phyloP scores from a whole-genome alignment of 768 basidiomycete genomes.

The Amyloporia xantha region DNA sequence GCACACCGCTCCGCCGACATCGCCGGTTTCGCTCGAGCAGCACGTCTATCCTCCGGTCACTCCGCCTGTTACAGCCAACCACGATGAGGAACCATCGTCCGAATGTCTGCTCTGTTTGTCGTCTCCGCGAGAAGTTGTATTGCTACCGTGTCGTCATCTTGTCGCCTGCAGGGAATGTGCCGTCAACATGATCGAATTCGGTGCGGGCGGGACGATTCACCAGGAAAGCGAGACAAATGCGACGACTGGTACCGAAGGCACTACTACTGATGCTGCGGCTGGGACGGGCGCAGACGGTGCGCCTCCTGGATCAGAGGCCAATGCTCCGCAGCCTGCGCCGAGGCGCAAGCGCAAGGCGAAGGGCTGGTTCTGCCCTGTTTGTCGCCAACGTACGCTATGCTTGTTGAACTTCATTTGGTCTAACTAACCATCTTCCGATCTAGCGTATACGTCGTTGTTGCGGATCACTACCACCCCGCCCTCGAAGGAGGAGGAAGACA shows the following conservation, averaged over 20 bases:
- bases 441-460: conserved; percentile 85
- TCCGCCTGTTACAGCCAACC: conserved; percentile 22
- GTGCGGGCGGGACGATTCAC: conserved; percentile 84
- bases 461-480: conserved; percentile 72
- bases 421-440: background rate
- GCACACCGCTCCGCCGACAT: conserved; percentile 32
- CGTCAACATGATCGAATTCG: conserved; percentile 96
- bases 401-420: background rate
- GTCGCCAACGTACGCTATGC: conserved; percentile 78
- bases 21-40: conserved; percentile 24
- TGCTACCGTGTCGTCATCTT: conserved; percentile 88
- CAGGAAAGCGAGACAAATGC: conserved; percentile 27
- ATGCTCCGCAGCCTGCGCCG: conserved; percentile 18
- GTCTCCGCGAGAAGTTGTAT: conserved; percentile 83
- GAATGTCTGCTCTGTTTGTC: conserved; percentile 92
- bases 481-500: conserved; percentile 25
- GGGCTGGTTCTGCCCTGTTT: conserved; percentile 97
- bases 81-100: conserved; percentile 67
- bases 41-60: conserved; percentile 43
- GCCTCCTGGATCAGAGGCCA: conserved; percentile 13
- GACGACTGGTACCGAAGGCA: conserved; percentile 18
- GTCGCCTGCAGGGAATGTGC: conserved; percentile 96
- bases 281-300: conserved; percentile 17
- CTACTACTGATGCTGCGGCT: conserved; percentile 7
- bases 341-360: conserved; percentile 90